phyloP scores from a whole-genome alignment of 805 yeast genomes.

The Candida tammaniensis region DNA sequence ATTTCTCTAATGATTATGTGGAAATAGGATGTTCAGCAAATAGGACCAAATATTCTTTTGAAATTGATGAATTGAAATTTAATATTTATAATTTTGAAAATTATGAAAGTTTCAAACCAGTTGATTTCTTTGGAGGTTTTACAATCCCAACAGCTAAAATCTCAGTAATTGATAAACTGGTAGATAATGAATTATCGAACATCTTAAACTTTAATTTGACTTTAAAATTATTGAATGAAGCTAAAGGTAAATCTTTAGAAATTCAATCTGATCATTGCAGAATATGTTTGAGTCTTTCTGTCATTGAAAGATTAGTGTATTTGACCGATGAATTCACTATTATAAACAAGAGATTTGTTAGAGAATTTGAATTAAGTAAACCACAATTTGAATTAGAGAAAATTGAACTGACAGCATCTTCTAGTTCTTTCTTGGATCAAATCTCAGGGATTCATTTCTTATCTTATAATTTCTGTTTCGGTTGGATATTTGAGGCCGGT shows the following conservation, averaged over 20 bases:
- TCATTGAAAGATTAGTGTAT: slow-evolving; percentile 40
- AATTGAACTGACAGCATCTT: too few relatives aligned
- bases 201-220: slow-evolving; percentile 43
- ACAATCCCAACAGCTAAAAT: slow-evolving; percentile 41
- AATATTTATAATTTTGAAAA: slow-evolving; percentile 20
- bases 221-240: slow-evolving; percentile 41
- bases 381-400: neutral
- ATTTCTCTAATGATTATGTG: slow-evolving; percentile 30
- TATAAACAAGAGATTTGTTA: slow-evolving; percentile 5
- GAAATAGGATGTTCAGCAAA: slow-evolving; percentile 33
- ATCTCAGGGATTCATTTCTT: slow-evolving; percentile 55
- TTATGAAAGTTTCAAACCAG: slow-evolving; percentile 6
- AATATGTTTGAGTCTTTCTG: slow-evolving; percentile 53
- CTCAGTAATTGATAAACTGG: slow-evolving; percentile 37
- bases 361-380: slow-evolving; percentile 1
- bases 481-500: slow-evolving; percentile 67
- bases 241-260: slow-evolving; percentile 45
- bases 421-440: neutral
- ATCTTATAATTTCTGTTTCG: slow-evolving; percentile 66
- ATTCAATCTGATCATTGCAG: slow-evolving; percentile 59
- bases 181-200: slow-evolving; percentile 39
- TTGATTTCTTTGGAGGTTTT: slow-evolving; percentile 32
- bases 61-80: slow-evolving; percentile 28
- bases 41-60: slow-evolving; percentile 32
- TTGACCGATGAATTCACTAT: slow-evolving; percentile 23